phyloP scores from a whole-genome alignment of 2,329 filamentous ascomycete species.

The Thielaviopsis ethacetica region DNA sequence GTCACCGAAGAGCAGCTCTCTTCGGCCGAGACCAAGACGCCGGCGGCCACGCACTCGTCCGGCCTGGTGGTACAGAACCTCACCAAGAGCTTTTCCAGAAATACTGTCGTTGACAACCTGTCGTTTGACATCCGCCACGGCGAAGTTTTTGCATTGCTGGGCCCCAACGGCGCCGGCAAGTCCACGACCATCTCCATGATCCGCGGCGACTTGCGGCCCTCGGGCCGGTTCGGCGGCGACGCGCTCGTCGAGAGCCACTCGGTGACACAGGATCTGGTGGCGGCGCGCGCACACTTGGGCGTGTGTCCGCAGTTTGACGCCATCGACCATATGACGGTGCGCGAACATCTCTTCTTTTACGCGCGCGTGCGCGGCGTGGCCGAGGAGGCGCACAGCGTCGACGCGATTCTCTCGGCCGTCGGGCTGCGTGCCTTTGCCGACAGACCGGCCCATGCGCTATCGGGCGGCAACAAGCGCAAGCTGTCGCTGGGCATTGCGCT shows the following conservation, averaged over 20 bases:
- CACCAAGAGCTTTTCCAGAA: conserved; percentile 61
- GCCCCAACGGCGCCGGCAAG: conserved; percentile 84
- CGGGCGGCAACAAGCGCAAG: conserved; percentile 89
- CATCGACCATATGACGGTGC: conserved; percentile 78
- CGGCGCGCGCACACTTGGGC: conserved; percentile 63
- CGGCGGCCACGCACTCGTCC: conserved; percentile 31
- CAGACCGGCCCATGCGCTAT: conserved; percentile 64
- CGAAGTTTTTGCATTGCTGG: conserved; percentile 77
- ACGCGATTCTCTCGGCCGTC: conserved; percentile 63
- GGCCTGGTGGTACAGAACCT: conserved; percentile 67
- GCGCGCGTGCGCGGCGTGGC: conserved; percentile 65
- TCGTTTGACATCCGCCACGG: conserved; percentile 66
- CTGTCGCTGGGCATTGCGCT: conserved; percentile 75
- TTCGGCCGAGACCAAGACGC: conserved; percentile 27
- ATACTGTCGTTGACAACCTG: conserved; percentile 73
- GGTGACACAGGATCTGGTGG: conserved; percentile 53
- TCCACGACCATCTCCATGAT: conserved; percentile 80
- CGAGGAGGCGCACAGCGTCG: conserved; percentile 61
- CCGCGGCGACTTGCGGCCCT: conserved; percentile 72
- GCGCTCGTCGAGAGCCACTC: conserved; percentile 66
- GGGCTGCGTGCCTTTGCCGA: conserved; percentile 54
- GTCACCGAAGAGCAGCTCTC: conserved; percentile 42
- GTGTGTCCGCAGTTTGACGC: conserved; percentile 84
- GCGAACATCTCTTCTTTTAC: conserved; percentile 78
- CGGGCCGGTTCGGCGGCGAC: conserved; percentile 54